Evolutionary conservation across 345 rosid genomes (phyloP), one percentile per base, ranked within the genome.

Genomic region (rapeseed (Brassica napus)): DNA sequence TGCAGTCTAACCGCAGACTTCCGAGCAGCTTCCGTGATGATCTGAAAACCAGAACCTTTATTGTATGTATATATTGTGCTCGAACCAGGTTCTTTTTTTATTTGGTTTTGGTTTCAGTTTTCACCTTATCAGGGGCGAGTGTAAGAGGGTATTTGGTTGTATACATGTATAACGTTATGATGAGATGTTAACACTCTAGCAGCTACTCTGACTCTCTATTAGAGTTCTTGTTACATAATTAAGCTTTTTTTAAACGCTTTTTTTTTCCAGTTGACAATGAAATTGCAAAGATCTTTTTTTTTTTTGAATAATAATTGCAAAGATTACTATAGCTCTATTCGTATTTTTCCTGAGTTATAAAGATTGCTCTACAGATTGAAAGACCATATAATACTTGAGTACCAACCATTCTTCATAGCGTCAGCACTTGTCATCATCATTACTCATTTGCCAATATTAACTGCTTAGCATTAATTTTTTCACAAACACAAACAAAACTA

Each of bases 1-100:
- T 68, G 83, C 67, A 28, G 77, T 76, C 70, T 81, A 60, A 76
- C 80, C 21, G 60, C 72, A 47, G 71, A 66, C 64, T 62, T 68
- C 52, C 30, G 61, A 79, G 71, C 52, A 79, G 71, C 52, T 35
- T 68, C 58, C 31, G 26, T 24, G 39, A 52, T 74, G 71, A 58
- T 59, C 60, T 74, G 66, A 79, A 35, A 74, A 35, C 71, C 61
- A 64, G 26, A 26, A 54, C 1, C 4, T 59, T 47, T 44, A 1
- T 8, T 58, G 69, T 73, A 1, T 35, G 8, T 32, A 18, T 31
- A 65, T 71, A 65, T 54, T 35, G 34, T 4, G 47, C n/a, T 11
- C 3, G 69, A 62, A 62, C 69, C 75, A 0, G 23, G 10, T n/a
- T 3, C 5, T 35, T 63, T 34, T 10, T 32, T 35, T 65, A 6